Conservation (phyloP, 768 basidiomycete genomes). For the Kondoa subrosea region DNA sequence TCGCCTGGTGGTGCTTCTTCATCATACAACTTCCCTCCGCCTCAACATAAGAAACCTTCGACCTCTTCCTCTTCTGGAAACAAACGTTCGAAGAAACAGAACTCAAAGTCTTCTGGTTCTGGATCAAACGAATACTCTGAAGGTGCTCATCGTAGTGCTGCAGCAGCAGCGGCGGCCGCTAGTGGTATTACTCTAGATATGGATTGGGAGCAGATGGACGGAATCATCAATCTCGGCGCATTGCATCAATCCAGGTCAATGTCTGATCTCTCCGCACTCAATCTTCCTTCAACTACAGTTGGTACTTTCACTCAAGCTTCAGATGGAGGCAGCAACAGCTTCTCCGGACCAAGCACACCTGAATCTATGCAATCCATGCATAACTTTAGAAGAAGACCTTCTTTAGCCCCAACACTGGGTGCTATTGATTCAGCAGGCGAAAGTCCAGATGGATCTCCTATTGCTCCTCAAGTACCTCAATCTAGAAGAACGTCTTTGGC, state of each 20-base stretch:
- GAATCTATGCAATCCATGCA: slow-evolving; percentile 1
- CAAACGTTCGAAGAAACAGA: slow-evolving; percentile 1
- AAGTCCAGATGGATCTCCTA: neutral
- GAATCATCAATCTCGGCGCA: slow-evolving; percentile 46
- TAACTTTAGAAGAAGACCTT: neutral
- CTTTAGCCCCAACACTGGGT: neutral
- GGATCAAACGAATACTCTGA: slow-evolving; percentile 1
- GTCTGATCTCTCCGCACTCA: slow-evolving; percentile 6
- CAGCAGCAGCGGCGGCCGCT: neutral
- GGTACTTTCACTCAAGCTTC: slow-evolving; percentile 5
- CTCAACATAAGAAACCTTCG: neutral
- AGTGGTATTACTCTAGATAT: slow-evolving; percentile 43
- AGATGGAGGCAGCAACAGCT: slow-evolving; percentile 9
- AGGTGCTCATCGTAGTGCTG: neutral
- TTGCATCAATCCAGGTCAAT: slow-evolving; percentile 1
- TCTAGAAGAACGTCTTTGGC: neutral
- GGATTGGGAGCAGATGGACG: slow-evolving; percentile 60
- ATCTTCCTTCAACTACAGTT: slow-evolving; percentile 11
- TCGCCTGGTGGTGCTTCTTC: neutral
- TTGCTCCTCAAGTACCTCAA: neutral
- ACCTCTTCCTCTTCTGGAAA: neutral
- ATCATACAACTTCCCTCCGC: neutral
- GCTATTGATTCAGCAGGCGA: neutral
- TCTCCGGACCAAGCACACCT: slow-evolving; percentile 9
- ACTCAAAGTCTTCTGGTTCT: slow-evolving; percentile 10